phyloP scores from a whole-genome alignment of 257 asterid species.

The Solanum lycopersicoides region DNA sequence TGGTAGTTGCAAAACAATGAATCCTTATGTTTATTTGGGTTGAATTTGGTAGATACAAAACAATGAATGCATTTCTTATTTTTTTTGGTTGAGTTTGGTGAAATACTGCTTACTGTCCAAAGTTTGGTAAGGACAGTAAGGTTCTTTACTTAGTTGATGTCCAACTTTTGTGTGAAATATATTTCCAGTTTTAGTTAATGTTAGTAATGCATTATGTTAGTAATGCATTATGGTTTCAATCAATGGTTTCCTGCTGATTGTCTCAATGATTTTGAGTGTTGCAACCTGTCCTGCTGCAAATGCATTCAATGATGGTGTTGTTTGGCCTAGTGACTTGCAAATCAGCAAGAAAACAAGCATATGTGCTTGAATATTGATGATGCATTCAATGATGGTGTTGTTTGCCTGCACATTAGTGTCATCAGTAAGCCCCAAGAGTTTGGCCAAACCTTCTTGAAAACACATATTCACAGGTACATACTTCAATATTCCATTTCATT shows the following conservation, averaged over 20 bases:
- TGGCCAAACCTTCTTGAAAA: slow-evolving; percentile 88
- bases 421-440: slow-evolving; percentile 92
- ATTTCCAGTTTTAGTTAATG: too few species aligned
- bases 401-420: slow-evolving; percentile 95
- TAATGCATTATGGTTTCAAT: background rate
- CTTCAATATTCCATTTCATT: background rate
- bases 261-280: slow-evolving; percentile 6
- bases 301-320: slow-evolving; percentile 2
- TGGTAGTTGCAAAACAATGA: background rate
- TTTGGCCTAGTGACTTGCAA: slow-evolving; percentile 11
- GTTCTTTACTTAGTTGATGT: too few species aligned
- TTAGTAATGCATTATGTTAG: too few species aligned
- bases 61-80: too few species aligned
- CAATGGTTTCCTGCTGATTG: slow-evolving; percentile 3
- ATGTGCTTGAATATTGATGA: too few species aligned
- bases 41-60: background rate
- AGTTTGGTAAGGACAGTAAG: too few species aligned
- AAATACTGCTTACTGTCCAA: too few species aligned
- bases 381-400: too few species aligned
- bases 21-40: background rate
- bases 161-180: too few species aligned
- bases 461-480: background rate
- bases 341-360: background rate
- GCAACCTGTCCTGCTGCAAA: slow-evolving; percentile 11
- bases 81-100: too few species aligned